These are phyloP conservation scores for Cyclocybe aegerita DNA, from an alignment of 768 basidiomycete genomes.

Conservation along the genomic window DNA sequence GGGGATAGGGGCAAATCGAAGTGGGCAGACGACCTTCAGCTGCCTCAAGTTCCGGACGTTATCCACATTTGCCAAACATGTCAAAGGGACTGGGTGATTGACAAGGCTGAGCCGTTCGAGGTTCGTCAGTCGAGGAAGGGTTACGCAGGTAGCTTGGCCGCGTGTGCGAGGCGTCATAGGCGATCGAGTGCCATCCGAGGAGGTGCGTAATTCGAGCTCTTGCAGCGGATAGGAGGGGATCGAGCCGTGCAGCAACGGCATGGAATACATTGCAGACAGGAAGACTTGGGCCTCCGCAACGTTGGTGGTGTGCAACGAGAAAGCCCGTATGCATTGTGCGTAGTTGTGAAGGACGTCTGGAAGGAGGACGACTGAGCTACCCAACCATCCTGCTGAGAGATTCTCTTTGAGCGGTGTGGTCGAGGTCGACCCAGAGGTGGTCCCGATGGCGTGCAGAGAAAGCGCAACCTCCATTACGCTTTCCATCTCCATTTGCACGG, in stretches of 20 bases:
- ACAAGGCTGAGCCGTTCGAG: conserved; percentile 11
- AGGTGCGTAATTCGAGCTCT: conserved; percentile 6
- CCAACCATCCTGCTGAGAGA: not conserved
- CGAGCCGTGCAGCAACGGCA: not conserved
- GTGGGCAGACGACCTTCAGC: conserved; percentile 10
- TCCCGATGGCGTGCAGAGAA: not conserved
- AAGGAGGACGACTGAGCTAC: not conserved
- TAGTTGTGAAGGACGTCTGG: conserved; percentile 8
- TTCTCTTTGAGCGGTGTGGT: not conserved
- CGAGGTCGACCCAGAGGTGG: conserved; percentile 2
- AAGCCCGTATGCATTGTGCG: conserved; percentile 4
- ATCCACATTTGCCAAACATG: not conserved
- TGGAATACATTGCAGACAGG: conserved; percentile 9
- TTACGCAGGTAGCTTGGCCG: not conserved
- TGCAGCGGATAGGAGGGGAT: not conserved
- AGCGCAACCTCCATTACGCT: not conserved
- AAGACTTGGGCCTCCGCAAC: conserved; percentile 11
- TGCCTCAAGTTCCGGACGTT: conserved; percentile 6
- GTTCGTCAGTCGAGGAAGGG: conserved; percentile 9
- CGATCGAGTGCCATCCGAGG: conserved; percentile 6
- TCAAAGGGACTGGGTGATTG: conserved; percentile 6
- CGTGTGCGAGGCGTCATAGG: not conserved
- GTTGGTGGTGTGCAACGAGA: conserved; percentile 8
- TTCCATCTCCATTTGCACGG: conserved; percentile 12
- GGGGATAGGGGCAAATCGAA: conserved; percentile 16